A percentile compares a stretch with the other conserved stretches of the same genome.
phyloP scores from a whole-genome alignment of 192 early-diverging fungal genomes.

The Spizellomyces sp. region DNA sequence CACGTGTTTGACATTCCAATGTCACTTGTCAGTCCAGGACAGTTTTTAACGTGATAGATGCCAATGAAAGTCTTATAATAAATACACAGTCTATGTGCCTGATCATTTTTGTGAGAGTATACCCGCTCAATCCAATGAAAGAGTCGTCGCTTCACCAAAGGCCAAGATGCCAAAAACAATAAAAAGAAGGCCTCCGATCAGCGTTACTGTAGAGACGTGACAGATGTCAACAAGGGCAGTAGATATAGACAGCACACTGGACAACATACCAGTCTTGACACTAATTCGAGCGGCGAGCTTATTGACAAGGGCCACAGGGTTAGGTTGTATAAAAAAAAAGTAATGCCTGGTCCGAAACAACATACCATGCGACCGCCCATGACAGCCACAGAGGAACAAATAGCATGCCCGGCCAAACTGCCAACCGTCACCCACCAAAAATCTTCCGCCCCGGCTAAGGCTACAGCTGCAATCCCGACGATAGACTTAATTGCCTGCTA shows the following conservation, averaged over 20 bases:
- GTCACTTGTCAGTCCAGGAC: no score
- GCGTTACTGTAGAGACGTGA: constrained; percentile 66
- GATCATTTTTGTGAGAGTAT: no score
- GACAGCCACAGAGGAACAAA: constrained; percentile 93
- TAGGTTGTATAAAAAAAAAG: background rate
- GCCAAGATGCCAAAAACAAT: constrained; percentile 75
- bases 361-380: constrained; percentile 83
- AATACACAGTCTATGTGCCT: no score
- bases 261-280: constrained; percentile 12
- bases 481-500: constrained; percentile 1
- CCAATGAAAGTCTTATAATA: no score
- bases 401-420: constrained; percentile 83
- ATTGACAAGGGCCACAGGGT: background rate
- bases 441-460: constrained; percentile 92
- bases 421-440: constrained; percentile 90
- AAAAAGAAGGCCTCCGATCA: constrained; percentile 85
- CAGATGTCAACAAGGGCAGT: no score
- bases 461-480: constrained; percentile 61
- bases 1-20: no score
- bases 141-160: constrained; percentile 24
- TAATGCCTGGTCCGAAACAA: background rate
- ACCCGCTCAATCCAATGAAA: no score
- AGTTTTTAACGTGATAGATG: no score
- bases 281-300: constrained; percentile 27
- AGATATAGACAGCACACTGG: no score